Evolutionary conservation across 176 grass and related monocot genomes (phyloP).

Genomic region (Eragrostis nindensis): DNA sequence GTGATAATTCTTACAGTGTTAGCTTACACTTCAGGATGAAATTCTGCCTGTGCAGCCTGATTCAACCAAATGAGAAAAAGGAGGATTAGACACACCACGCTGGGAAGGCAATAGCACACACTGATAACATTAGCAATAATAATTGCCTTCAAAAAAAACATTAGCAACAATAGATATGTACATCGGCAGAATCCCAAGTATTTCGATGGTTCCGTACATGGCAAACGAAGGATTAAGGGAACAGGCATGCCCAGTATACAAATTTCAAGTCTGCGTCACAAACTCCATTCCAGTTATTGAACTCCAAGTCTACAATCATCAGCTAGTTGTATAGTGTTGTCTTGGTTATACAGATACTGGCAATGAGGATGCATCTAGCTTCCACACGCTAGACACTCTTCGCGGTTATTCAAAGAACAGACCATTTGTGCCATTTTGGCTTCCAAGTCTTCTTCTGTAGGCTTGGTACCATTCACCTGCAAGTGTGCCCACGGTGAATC

Average conservation of each 20-base stretch:
- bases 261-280: slow-evolving; percentile 20
- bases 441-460: slow-evolving; percentile 61
- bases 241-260: background rate
- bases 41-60: background rate
- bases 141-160: too few relatives aligned
- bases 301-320: slow-evolving; percentile 27
- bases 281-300: slow-evolving; percentile 30
- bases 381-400: slow-evolving; percentile 90
- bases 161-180: slow-evolving; percentile 52
- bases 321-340: slow-evolving; percentile 22
- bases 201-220: slow-evolving; percentile 24
- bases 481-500: slow-evolving; percentile 20
- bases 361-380: slow-evolving; percentile 50
- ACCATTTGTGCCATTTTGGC: slow-evolving; percentile 96
- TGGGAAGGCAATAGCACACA: too few relatives aligned
- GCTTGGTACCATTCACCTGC: slow-evolving; percentile 54
- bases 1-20: too few relatives aligned
- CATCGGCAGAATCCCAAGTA: slow-evolving; percentile 32
- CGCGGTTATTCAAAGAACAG: slow-evolving; percentile 90
- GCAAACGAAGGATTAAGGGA: background rate
- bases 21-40: background rate
- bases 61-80: background rate
- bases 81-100: background rate
- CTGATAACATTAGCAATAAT: slow-evolving; percentile 20
- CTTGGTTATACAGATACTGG: slow-evolving; percentile 24